phyloP scores from a whole-genome alignment of 176 grass and related monocot genomes.

The Ensete glaucum region DNA sequence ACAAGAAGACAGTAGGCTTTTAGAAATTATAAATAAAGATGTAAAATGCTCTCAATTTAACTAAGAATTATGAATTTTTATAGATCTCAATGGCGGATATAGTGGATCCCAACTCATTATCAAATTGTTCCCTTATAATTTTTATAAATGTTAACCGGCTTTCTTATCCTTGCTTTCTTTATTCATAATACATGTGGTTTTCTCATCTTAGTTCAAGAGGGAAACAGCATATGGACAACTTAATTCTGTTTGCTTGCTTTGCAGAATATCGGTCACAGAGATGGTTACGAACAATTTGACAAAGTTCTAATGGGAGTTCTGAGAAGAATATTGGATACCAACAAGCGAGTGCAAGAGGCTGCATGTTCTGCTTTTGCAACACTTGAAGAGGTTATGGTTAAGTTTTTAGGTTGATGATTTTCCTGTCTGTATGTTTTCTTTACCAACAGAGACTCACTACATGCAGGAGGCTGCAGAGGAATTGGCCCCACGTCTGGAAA shows the following conservation, averaged over 20 bases:
- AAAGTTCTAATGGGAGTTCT: conserved; percentile 86
- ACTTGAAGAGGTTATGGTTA: conserved; percentile 79
- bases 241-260: conserved; percentile 23
- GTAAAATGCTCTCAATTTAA: too few species aligned
- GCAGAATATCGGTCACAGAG: conserved; percentile 57
- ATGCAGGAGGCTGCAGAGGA: conserved; percentile 91
- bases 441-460: conserved; percentile 15
- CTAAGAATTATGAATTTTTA: too few species aligned
- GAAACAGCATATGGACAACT: background rate
- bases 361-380: conserved; percentile 98
- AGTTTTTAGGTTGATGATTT: background rate
- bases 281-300: conserved; percentile 87
- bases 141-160: too few species aligned
- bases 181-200: background rate
- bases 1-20: too few species aligned
- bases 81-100: too few species aligned
- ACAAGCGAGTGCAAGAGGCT: conserved; percentile 94
- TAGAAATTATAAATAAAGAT: too few species aligned
- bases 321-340: conserved; percentile 85
- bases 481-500: conserved; percentile 61
- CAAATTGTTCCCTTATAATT: background rate
- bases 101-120: too few species aligned
- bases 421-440: background rate
- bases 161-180: too few species aligned
- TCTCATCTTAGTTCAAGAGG: background rate